A percentile compares a stretch with the other conserved stretches of the same genome.
phyloP scores from a whole-genome alignment of 768 basidiomycete species.

The Panaeolus papilionaceus region DNA sequence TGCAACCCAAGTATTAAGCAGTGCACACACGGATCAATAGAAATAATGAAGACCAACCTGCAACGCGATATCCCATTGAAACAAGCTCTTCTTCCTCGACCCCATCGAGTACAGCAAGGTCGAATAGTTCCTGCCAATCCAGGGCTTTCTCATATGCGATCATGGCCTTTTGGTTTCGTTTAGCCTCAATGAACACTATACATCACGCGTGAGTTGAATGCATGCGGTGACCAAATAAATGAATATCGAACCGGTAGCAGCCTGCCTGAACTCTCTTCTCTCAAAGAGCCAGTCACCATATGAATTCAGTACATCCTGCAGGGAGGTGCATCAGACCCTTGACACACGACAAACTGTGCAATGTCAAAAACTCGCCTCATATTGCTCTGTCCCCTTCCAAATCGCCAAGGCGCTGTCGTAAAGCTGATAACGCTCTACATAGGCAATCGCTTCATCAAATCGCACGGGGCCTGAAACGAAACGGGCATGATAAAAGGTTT shows the following conservation, averaged over 20 bases:
- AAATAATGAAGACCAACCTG: slow-evolving; percentile 59
- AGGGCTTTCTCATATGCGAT: slow-evolving; percentile 86
- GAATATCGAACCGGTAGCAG: slow-evolving; percentile 69
- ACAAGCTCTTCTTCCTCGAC: slow-evolving; percentile 60
- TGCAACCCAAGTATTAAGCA: slow-evolving; percentile 36
- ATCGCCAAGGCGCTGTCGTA: slow-evolving; percentile 76
- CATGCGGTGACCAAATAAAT: background rate
- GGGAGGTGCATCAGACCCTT: slow-evolving; percentile 17
- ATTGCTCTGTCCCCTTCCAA: slow-evolving; percentile 71
- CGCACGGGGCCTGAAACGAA: slow-evolving; percentile 57
- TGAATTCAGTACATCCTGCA: slow-evolving; percentile 69
- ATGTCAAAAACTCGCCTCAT: slow-evolving; percentile 52
- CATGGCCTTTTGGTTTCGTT: slow-evolving; percentile 74
- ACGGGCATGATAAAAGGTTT: slow-evolving; percentile 12
- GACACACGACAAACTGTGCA: background rate
- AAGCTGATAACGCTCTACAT: slow-evolving; percentile 79
- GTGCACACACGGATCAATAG: slow-evolving; percentile 12
- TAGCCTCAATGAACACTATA: slow-evolving; percentile 77
- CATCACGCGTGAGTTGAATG: slow-evolving; percentile 16
- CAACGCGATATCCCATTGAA: slow-evolving; percentile 75
- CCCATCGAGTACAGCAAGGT: slow-evolving; percentile 64
- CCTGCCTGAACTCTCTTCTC: slow-evolving; percentile 79
- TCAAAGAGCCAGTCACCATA: slow-evolving; percentile 93
- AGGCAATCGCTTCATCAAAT: slow-evolving; percentile 82
- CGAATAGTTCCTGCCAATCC: slow-evolving; percentile 93